phyloP scores from a whole-genome alignment of 73 alveolate genomes.

The Tetrahymena thermophila region DNA sequence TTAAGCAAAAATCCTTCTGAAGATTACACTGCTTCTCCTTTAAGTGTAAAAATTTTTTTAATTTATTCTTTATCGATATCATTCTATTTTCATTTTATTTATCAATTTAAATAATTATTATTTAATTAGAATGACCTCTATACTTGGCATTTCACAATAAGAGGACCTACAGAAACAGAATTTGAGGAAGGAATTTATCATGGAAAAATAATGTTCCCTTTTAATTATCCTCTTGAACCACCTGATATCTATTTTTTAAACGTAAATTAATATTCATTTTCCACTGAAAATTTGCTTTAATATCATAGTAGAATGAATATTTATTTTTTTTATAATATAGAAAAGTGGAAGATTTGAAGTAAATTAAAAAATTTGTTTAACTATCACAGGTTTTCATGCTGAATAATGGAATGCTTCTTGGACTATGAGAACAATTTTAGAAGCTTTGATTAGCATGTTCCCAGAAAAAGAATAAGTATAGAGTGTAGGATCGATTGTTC shows the following conservation, averaged over 20 bases:
- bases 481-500: slow-evolving; percentile 74
- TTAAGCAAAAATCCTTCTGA: not conserved
- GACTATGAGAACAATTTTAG: slow-evolving; percentile 46
- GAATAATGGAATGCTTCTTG: slow-evolving; percentile 97
- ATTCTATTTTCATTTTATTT: not conserved
- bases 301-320: not conserved
- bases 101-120: not conserved
- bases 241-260: slow-evolving; percentile 83
- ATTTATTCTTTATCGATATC: not conserved
- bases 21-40: not conserved
- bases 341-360: slow-evolving; percentile 79
- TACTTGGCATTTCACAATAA: slow-evolving; percentile 94
- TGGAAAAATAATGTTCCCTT: slow-evolving; percentile 84
- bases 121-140: slow-evolving; percentile 55
- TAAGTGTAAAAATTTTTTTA: not conserved
- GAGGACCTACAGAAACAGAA: slow-evolving; percentile 91
- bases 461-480: slow-evolving; percentile 79
- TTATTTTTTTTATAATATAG: not conserved
- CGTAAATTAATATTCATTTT: slow-evolving; percentile 7
- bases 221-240: slow-evolving; percentile 87
- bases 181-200: slow-evolving; percentile 92
- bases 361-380: slow-evolving; percentile 72
- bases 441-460: slow-evolving; percentile 59
- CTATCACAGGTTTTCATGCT: slow-evolving; percentile 86
- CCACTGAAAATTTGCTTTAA: no score